A percentile compares a stretch with the other conserved stretches of the same genome.
phyloP scores from a whole-genome alignment of 345 rosid genomes.

The Gossypium sturtianum region DNA sequence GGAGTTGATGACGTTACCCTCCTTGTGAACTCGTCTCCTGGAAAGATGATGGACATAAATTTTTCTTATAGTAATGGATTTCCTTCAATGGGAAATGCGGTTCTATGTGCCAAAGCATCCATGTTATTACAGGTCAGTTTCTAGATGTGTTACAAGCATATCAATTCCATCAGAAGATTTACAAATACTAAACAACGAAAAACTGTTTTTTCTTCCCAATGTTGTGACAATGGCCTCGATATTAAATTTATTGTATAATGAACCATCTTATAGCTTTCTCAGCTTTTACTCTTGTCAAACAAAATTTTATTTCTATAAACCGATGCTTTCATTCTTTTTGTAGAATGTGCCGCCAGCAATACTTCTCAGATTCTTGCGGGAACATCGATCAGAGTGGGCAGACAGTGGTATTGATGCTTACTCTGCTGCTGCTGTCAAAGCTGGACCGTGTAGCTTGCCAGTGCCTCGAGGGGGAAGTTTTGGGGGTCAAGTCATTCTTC shows the following conservation, averaged over 20 bases:
- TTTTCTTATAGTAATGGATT: constrained; percentile 67
- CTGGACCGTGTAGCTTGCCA: constrained; percentile 78
- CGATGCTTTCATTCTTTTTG: constrained; percentile 1
- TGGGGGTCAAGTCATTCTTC: constrained; percentile 94
- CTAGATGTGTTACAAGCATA: neutral
- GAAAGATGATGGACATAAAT: constrained; percentile 67
- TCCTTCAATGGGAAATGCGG: constrained; percentile 63
- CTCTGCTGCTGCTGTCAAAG: constrained; percentile 80
- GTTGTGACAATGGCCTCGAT: no score
- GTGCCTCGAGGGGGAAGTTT: constrained; percentile 70
- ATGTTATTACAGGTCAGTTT: constrained; percentile 81
- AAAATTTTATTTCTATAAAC: neutral
- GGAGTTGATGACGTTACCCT: constrained; percentile 91
- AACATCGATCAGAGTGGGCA: constrained; percentile 99
- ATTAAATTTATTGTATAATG: no score
- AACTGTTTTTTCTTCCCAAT: no score
- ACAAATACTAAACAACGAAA: neutral
- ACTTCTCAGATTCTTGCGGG: constrained; percentile 82
- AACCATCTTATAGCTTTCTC: neutral
- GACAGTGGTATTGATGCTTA: constrained; percentile 89
- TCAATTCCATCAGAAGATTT: neutral
- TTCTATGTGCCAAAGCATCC: constrained; percentile 92
- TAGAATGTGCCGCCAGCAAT: constrained; percentile 96
- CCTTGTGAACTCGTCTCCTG: constrained; percentile 80
- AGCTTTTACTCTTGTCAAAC: neutral